Conservation (phyloP, 108 stramenopile genomes). For the Craspedostauros australis region DNA sequence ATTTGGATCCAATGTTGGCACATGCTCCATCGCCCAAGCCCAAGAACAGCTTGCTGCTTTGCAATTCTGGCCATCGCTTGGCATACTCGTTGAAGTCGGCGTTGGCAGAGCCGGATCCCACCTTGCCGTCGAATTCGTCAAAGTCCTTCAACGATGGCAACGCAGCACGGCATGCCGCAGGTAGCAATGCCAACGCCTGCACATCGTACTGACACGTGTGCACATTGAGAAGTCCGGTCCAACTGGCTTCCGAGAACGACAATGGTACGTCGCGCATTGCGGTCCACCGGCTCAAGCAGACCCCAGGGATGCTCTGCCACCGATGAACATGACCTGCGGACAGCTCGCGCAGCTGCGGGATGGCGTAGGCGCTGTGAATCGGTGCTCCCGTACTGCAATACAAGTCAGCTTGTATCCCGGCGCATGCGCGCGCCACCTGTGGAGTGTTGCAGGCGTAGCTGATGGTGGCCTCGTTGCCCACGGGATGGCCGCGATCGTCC, state of each 20-base stretch:
- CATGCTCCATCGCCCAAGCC: constrained; percentile 85
- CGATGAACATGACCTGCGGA: constrained; percentile 27
- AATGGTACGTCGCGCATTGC: constrained; percentile 38
- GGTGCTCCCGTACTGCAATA: constrained; percentile 73
- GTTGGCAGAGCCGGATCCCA: neutral
- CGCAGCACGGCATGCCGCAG: constrained; percentile 29
- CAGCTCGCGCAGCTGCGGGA: constrained; percentile 61
- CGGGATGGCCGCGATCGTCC: constrained; percentile 9
- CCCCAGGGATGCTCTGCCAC: constrained; percentile 63
- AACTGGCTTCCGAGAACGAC: constrained; percentile 81
- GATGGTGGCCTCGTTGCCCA: constrained; percentile 50
- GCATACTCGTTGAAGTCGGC: constrained; percentile 21
- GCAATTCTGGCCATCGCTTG: constrained; percentile 62
- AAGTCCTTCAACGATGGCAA: constrained; percentile 38
- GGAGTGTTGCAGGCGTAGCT: constrained; percentile 70
- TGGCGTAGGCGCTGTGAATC: constrained; percentile 67
- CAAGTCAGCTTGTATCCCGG: constrained; percentile 2
- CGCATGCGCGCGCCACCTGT: constrained; percentile 52
- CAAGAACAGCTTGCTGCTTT: constrained; percentile 33
- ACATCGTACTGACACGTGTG: constrained; percentile 51
- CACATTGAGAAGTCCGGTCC: constrained; percentile 80
- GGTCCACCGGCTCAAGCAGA: constrained; percentile 64
- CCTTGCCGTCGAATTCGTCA: constrained; percentile 27
- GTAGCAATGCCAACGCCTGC: constrained; percentile 32
- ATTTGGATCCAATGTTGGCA: constrained; percentile 82